Conservation (phyloP, 805 yeast genomes). For the Priceomyces medius region DNA sequence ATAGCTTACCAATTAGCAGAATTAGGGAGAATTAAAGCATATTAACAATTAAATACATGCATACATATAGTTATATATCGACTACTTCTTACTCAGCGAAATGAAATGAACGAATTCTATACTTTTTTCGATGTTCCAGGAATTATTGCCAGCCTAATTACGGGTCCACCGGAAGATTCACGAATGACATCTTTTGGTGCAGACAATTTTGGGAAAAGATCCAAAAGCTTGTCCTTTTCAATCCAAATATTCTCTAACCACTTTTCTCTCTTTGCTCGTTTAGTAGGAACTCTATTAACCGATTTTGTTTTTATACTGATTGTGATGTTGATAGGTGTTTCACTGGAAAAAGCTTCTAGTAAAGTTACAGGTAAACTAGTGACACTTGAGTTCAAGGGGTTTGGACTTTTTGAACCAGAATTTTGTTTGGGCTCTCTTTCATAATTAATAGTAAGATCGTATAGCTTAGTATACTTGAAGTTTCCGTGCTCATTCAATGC, state of each 20-base stretch:
- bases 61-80: too few relatives aligned
- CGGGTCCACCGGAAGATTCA: neutral
- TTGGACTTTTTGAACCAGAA: neutral
- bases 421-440: constrained; percentile 4
- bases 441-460: constrained; percentile 57
- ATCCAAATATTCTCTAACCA: constrained; percentile 79
- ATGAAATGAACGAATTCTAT: too few relatives aligned
- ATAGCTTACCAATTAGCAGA: constrained; percentile 40
- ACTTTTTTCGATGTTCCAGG: neutral
- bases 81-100: too few relatives aligned
- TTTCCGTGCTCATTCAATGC: constrained; percentile 33
- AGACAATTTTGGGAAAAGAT: neutral
- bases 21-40: constrained; percentile 30
- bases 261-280: constrained; percentile 57
- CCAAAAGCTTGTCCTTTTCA: constrained; percentile 53
- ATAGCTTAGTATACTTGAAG: constrained; percentile 44
- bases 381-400: constrained; percentile 1
- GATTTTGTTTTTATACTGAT: constrained; percentile 50
- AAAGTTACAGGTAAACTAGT: constrained; percentile 26
- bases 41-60: constrained; percentile 1
- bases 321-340: constrained; percentile 34
- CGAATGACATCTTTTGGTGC: neutral
- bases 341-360: constrained; percentile 28
- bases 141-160: neutral
- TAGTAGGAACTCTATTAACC: constrained; percentile 49